A percentile compares a stretch with the other conserved stretches of the same genome.
Conservation (phyloP, 139 green algal genomes). For the Chlorella sp. region DNA sequence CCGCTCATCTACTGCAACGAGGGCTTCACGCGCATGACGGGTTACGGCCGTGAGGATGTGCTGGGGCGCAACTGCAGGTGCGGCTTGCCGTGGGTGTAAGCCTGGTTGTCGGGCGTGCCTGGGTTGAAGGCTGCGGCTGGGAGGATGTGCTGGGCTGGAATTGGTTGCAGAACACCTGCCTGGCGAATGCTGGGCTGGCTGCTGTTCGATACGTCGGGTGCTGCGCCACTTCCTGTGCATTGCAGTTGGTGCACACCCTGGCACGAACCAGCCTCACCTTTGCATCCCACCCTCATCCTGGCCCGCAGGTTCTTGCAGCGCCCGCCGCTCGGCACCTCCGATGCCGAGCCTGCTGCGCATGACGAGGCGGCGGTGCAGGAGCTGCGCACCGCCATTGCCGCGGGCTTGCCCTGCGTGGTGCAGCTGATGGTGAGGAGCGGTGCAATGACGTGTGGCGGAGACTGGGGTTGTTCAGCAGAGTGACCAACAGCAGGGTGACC, state of each 20-base stretch:
- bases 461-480: no score
- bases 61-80: constrained; percentile 80
- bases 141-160: not conserved
- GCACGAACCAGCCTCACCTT: no score
- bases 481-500: no score
- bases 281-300: not conserved
- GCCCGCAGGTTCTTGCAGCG: constrained; percentile 67
- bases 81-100: no score
- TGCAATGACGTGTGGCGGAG: no score
- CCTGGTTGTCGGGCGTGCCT: no score
- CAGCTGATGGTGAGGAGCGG: constrained; percentile 50
- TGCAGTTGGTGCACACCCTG: no score
- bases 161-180: no score
- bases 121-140: not conserved
- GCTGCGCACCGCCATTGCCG: constrained; percentile 56
- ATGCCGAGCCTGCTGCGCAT: constrained; percentile 26
- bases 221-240: no score
- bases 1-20: constrained; percentile 89
- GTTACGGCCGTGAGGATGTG: constrained; percentile 68
- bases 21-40: constrained; percentile 85
- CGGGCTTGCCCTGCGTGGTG: constrained; percentile 62
- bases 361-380: constrained; percentile 43
- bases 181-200: no score
- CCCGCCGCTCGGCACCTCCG: not conserved
- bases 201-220: no score